These are phyloP conservation scores for Rubroboletus pulcherrimus DNA, from an alignment of 768 basidiomycete species.

Conservation along the genomic window DNA sequence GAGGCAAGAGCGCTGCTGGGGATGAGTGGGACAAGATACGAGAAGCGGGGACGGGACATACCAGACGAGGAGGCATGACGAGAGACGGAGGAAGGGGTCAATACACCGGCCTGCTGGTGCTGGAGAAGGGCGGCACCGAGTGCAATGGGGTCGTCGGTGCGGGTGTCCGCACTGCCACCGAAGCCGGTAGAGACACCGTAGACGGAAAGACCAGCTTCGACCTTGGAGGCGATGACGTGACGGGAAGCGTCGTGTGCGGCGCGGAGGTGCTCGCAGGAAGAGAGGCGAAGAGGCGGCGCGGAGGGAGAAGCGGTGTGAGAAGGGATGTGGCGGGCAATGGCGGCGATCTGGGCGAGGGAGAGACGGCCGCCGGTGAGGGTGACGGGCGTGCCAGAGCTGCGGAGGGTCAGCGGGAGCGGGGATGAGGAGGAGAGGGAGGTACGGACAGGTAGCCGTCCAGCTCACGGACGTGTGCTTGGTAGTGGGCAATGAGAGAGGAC, in stretches of 20 bases:
- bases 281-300: constrained; percentile 22
- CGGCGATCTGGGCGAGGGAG: constrained; percentile 74
- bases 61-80: not conserved
- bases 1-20: constrained; percentile 44
- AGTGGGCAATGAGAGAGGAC: constrained; percentile 46
- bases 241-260: constrained; percentile 61
- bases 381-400: constrained; percentile 60
- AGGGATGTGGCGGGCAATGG: constrained; percentile 56
- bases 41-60: not conserved
- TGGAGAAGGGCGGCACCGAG: constrained; percentile 84
- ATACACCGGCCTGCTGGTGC: constrained; percentile 73
- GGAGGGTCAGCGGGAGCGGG: not conserved
- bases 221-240: constrained; percentile 60
- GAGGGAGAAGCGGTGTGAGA: constrained; percentile 39
- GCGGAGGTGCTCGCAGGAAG: constrained; percentile 31
- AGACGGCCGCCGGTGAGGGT: constrained; percentile 66
- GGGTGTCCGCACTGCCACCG: constrained; percentile 85
- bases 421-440: not conserved
- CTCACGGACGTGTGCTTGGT: constrained; percentile 57
- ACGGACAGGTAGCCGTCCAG: constrained; percentile 62
- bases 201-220: constrained; percentile 62
- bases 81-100: constrained; percentile 50
- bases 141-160: constrained; percentile 67
- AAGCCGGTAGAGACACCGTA: constrained; percentile 87
- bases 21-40: not conserved